A percentile compares a stretch with the other conserved stretches of the same genome.
These are phyloP conservation scores for Solanum hybrid DNA, from an alignment of 305 asterid species.

Conservation along the genomic window DNA sequence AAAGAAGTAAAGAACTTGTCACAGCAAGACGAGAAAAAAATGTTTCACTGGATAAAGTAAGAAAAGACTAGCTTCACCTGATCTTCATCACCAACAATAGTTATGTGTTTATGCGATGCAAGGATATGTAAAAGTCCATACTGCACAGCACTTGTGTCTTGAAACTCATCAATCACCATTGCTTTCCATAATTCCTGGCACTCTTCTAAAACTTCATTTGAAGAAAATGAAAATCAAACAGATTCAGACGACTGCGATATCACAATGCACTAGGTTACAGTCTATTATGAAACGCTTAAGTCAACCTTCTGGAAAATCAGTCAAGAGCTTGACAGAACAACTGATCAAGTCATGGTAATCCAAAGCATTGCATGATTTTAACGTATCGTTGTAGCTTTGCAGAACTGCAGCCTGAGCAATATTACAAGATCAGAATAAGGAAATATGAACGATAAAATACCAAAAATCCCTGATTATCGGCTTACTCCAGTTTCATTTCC, in stretches of 20 bases:
- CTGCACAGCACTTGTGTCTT: constrained; percentile 96
- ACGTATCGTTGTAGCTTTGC: constrained; percentile 54
- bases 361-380: constrained; percentile 87
- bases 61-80: constrained; percentile 44
- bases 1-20: neutral
- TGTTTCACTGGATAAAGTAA: neutral
- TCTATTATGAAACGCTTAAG: constrained; percentile 9
- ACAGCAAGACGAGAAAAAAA: neutral
- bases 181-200: constrained; percentile 84
- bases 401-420: constrained; percentile 74
- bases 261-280: constrained; percentile 6
- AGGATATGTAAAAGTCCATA: constrained; percentile 59
- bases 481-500: constrained; percentile 83
- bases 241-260: constrained; percentile 13
- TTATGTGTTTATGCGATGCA: constrained; percentile 76
- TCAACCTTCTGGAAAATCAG: constrained; percentile 88
- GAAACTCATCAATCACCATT: constrained; percentile 90
- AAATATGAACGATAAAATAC: constrained; percentile 6
- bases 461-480: neutral
- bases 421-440: constrained; percentile 14
- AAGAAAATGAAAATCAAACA: constrained; percentile 18
- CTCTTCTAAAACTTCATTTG: constrained; percentile 48
- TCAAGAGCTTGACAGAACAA: constrained; percentile 70
- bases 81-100: constrained; percentile 97
- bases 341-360: constrained; percentile 94